A percentile compares a stretch with the other conserved stretches of the same genome.
Evolutionary conservation across 306 rosid genomes (phyloP).

Genomic region (Sechiopsis laciniata): DNA sequence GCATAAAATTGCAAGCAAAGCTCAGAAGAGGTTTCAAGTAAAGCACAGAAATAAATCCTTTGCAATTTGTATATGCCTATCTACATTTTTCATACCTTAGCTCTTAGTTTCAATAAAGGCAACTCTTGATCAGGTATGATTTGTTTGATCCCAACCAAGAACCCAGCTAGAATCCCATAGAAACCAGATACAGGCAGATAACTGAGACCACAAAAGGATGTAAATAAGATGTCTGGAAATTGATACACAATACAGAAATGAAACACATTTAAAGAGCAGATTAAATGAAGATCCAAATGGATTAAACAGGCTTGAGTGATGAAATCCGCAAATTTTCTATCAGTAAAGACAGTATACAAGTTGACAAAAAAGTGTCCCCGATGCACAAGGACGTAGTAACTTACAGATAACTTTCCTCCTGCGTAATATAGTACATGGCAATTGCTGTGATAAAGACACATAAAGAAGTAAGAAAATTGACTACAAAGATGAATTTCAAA

Average conservation of each 20-base stretch:
- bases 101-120: conserved; percentile 60
- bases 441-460: conserved; percentile 83
- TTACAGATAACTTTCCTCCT: conserved; percentile 72
- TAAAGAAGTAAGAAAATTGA: conserved; percentile 64
- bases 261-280: conserved; percentile 4
- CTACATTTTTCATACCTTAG: conserved; percentile 47
- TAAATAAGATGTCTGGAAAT: conserved; percentile 10
- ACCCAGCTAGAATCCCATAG: conserved; percentile 77
- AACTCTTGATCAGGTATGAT: conserved; percentile 88
- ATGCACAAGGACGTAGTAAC: conserved; percentile 29
- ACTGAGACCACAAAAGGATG: conserved; percentile 31
- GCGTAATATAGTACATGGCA: conserved; percentile 67
- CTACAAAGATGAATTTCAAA: conserved; percentile 78
- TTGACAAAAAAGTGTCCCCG: conserved; percentile 10
- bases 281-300: neutral
- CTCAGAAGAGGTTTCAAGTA: conserved; percentile 24
- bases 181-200: conserved; percentile 87
- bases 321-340: conserved; percentile 10
- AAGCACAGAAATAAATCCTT: conserved; percentile 18
- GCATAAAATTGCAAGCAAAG: conserved; percentile 32
- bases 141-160: conserved; percentile 95
- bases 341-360: conserved; percentile 11
- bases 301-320: conserved; percentile 4
- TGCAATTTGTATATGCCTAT: neutral
- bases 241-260: neutral